Evolutionary conservation across 2,329 filamentous ascomycete genomes (phyloP), one percentile per base, ranked within the genome.

Genomic region (Helminthosporium solani): DNA sequence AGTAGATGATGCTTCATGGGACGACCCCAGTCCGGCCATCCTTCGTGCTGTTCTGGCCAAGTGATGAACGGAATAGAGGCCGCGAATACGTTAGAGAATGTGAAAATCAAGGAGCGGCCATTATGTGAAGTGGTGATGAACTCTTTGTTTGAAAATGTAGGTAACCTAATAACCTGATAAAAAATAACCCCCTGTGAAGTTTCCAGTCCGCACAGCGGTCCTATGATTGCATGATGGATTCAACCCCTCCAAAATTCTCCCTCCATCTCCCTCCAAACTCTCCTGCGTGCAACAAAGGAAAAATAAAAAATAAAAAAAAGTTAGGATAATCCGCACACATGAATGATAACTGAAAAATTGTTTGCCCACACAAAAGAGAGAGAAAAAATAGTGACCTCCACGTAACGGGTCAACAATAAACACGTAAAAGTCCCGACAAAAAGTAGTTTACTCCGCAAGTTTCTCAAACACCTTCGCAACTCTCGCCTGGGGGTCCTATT

Each of bases 131-230:
- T 52, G 57, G 44, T 61, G 45, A 52, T 57, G 8, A 15, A 58
- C 43, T 46, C 61, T 59, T 61, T 54, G 56, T 56, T 25, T 61
- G 57, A 59, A 18, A 57, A 46, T 55, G 56, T 53, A 40, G 15
- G 15, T 60, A 54, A 58, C 50, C 54, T 46, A 52, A 34, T 42
- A 27, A 35, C 18, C 40, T 14, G 7, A 9, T 23, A 38, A 38
- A 38, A 21, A 56, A 50, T 42, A 60, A 66, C 57, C 46, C 54
- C 34, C 28, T 31, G 5, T 31, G 28, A 36, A 39, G 36, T 16
- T 45, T 46, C 47, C 52, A 60, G 61, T 61, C 59, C 64, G 64
- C 63, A 50, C 64, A 67, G 64, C 64, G 64, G 63, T 56, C 62
- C 49, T 46, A 42, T 37, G 44, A 40, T 49, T 44, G 9, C 28